Base-by-base conservation (phyloP, 2,329 filamentous ascomycete species). In the Aspergillus sp. region DNA sequence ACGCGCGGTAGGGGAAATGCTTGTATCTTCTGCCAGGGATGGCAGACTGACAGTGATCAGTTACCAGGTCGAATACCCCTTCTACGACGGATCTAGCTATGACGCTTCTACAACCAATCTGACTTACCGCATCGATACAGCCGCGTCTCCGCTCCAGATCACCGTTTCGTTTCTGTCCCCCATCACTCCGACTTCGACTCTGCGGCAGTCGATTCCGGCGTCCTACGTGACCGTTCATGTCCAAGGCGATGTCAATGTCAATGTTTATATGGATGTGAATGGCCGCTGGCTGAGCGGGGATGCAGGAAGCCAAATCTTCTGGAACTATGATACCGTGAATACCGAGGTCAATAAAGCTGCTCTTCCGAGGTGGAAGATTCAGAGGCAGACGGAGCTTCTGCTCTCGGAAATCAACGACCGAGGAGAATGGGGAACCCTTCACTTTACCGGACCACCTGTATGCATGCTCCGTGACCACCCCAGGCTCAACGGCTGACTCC, bases 221-320 rank as follows among this genome's bases (percentile, higher is more conserved):
- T 78, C 80, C 15, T 93, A 93, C 53, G 52, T 93, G 40, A 81
- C 75, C 4, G 68, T 89, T 25, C 61, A 78, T 48, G 81, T 82
- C 8, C 69, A 78, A 39, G 84, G 83, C 4, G 67, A 66, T 41
- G 73, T 79, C 31, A 67, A 79, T 40, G 61, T 83, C 8, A 71
- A 77, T 48, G 41, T 64, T 10, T 83, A 82, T 47, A 60, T 80
- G 37, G 80, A 84, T 49, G 44, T 82, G 33, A 82, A 83, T 47
- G 80, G 80, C 5, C 78, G 86, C 51, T 93, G 85, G 84, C 80
- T 86, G 38, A 91, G 80, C 49, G 84, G 84, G 12, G 72, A 86
- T 42, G 66, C 76, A 30, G 75, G 71, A 20, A 83, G 72, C 45
- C 65, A 71, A 33, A 81, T 93, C 34, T 67, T 72, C 36, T 93